phyloP scores from a whole-genome alignment of 2,329 filamentous ascomycete species.

The Aspergillus terreus region DNA sequence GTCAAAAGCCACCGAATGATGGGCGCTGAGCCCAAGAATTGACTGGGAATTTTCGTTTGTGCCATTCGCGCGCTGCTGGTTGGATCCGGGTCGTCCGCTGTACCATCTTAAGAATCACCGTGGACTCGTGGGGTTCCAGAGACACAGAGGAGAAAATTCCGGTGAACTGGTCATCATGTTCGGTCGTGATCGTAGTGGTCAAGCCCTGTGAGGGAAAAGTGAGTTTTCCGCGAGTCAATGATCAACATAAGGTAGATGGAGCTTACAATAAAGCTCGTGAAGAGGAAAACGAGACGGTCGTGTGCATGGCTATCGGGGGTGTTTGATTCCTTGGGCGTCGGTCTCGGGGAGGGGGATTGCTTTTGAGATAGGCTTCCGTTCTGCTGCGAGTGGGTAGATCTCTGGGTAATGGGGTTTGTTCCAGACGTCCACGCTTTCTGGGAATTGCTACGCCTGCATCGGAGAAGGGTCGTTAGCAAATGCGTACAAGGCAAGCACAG shows the following conservation, averaged over 20 bases:
- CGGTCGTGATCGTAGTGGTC: conserved; percentile 53
- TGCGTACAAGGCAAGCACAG: background rate
- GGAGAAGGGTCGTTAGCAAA: conserved; percentile 18
- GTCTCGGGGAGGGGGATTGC: conserved; percentile 35
- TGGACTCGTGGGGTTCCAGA: conserved; percentile 50
- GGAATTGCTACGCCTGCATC: conserved; percentile 48
- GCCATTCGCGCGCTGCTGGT: conserved; percentile 39
- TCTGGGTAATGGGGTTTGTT: conserved; percentile 59
- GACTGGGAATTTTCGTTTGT: conserved; percentile 33
- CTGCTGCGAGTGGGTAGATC: conserved; percentile 46
- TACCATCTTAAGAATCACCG: conserved; percentile 64
- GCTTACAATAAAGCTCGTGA: conserved; percentile 58
- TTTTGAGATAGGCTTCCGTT: conserved; percentile 53
- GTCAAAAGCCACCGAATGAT: conserved; percentile 58
- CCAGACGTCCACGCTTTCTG: conserved; percentile 61
- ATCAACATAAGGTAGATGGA: background rate
- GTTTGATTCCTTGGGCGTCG: conserved; percentile 46
- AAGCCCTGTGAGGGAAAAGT: conserved; percentile 47
- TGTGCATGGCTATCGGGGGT: conserved; percentile 57
- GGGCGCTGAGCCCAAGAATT: conserved; percentile 41
- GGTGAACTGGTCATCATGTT: conserved; percentile 58
- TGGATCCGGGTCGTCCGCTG: conserved; percentile 45
- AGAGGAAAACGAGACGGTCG: conserved; percentile 57
- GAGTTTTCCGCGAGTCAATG: conserved; percentile 1
- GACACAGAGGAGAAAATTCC: conserved; percentile 59